Evolutionary conservation across 2,329 filamentous ascomycete species (phyloP).

Genomic region (Zalaria obscura): DNA sequence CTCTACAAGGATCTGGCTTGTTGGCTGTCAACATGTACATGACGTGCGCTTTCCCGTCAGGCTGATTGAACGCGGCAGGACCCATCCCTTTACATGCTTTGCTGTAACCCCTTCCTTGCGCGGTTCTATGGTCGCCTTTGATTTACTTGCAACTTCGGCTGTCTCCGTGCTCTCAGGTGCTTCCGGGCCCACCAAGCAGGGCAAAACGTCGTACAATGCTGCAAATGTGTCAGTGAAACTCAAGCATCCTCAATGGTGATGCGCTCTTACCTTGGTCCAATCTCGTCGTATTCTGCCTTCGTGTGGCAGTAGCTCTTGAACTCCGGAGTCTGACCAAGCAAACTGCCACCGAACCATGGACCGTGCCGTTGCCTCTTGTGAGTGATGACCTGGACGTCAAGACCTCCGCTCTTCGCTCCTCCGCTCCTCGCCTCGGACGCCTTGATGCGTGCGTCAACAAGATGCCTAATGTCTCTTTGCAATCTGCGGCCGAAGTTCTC

Average conservation of each 20-base stretch:
- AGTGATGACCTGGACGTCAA: slow-evolving; percentile 93
- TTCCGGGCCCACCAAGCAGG: slow-evolving; percentile 79
- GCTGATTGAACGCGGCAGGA: too few relatives aligned
- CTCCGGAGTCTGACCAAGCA: slow-evolving; percentile 93
- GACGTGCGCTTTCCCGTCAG: too few relatives aligned
- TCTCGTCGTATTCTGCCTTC: slow-evolving; percentile 70
- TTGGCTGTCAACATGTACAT: too few relatives aligned
- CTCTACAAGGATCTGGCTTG: too few relatives aligned
- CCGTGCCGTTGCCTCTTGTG: slow-evolving; percentile 96
- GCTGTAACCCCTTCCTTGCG: too few relatives aligned
- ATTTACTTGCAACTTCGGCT: too few relatives aligned
- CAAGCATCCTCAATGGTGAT: too few relatives aligned
- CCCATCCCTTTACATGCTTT: too few relatives aligned
- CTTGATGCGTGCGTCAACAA: slow-evolving; percentile 85
- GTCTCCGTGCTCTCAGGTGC: slow-evolving; percentile 37
- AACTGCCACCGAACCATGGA: slow-evolving; percentile 94
- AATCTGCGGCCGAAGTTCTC: slow-evolving; percentile 94
- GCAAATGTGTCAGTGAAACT: slow-evolving; percentile 54
- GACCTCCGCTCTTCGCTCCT: slow-evolving; percentile 79
- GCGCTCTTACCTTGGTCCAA: slow-evolving; percentile 46
- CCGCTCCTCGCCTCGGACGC: slow-evolving; percentile 86
- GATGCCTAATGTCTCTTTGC: slow-evolving; percentile 91
- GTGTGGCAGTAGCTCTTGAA: slow-evolving; percentile 98
- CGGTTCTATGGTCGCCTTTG: too few relatives aligned
- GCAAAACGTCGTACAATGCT: slow-evolving; percentile 93